These are phyloP conservation scores for Schizosaccharomyces japonicus DNA, from an alignment of 805 yeast species.

Conservation along the genomic window DNA sequence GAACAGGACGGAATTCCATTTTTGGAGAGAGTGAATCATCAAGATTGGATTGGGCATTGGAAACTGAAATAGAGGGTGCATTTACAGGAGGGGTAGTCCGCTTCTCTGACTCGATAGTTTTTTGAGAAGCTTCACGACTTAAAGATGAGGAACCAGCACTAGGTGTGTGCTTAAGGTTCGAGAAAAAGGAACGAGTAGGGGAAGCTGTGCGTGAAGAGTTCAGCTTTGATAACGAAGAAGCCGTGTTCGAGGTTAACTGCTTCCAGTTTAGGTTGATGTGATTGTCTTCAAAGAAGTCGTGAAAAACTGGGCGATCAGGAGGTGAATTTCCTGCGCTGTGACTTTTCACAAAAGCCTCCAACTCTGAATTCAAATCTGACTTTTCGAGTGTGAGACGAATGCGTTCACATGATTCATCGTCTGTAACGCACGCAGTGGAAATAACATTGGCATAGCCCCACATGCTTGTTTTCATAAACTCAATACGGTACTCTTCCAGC, in stretches of 20 bases:
- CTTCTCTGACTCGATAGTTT: too few relatives aligned
- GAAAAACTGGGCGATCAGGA: conserved; percentile 13
- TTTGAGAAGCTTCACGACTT: too few relatives aligned
- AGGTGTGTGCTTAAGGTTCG: too few relatives aligned
- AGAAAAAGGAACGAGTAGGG: too few relatives aligned
- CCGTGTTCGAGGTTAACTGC: background rate
- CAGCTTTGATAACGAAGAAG: too few relatives aligned
- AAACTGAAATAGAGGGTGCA: too few relatives aligned
- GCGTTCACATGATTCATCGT: conserved; percentile 53
- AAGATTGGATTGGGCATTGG: too few relatives aligned
- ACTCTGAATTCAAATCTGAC: conserved; percentile 38
- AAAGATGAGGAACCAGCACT: too few relatives aligned
- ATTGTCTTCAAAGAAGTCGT: background rate
- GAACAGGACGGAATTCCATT: too few relatives aligned
- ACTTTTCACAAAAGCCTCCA: conserved; percentile 27
- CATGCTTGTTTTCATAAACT: conserved; percentile 40
- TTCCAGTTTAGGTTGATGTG: background rate
- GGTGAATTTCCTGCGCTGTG: conserved; percentile 45
- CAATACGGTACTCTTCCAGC: conserved; percentile 49
- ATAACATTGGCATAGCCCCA: conserved; percentile 60
- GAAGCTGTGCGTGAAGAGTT: too few relatives aligned
- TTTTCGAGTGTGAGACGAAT: conserved; percentile 44
- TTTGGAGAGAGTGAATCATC: too few relatives aligned
- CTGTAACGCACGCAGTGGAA: conserved; percentile 53
- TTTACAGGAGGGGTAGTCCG: too few relatives aligned